Conservation (phyloP, 2,329 filamentous ascomycete species). For the Ascochyta pisi region DNA sequence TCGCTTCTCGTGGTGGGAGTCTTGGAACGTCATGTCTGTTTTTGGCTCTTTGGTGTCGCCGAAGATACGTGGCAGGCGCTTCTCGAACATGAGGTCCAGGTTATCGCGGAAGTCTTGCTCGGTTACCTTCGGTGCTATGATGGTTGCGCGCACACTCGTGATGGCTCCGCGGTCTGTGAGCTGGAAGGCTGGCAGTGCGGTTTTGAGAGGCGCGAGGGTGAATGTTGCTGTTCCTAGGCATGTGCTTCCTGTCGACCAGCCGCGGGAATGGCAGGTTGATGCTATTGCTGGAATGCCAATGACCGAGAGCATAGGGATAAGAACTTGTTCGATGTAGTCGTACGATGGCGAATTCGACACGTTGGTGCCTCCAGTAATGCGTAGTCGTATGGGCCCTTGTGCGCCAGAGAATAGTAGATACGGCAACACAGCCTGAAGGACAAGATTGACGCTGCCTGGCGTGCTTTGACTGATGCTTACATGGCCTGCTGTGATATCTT, state of each 20-base stretch:
- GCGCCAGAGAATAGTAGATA: slow-evolving; percentile 58
- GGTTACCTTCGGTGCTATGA: slow-evolving; percentile 46
- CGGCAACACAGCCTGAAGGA: slow-evolving; percentile 66
- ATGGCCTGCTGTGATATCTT: slow-evolving; percentile 21
- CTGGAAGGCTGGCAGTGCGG: slow-evolving; percentile 46
- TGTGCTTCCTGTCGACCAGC: slow-evolving; percentile 60
- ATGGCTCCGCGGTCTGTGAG: slow-evolving; percentile 40
- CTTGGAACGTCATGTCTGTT: slow-evolving; percentile 46
- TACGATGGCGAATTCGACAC: slow-evolving; percentile 61
- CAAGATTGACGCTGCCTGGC: slow-evolving; percentile 62
- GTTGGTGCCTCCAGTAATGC: slow-evolving; percentile 65
- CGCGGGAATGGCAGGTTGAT: slow-evolving; percentile 54
- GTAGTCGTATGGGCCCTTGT: slow-evolving; percentile 43
- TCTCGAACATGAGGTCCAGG: slow-evolving; percentile 34
- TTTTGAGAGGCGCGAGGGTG: slow-evolving; percentile 52
- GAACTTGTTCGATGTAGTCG: slow-evolving; percentile 64
- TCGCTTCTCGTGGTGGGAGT: slow-evolving; percentile 53
- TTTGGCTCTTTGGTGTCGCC: slow-evolving; percentile 17
- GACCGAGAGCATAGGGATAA: slow-evolving; percentile 59
- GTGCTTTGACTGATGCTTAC: slow-evolving; percentile 47
- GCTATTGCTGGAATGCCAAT: slow-evolving; percentile 59
- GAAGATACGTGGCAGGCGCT: slow-evolving; percentile 25
- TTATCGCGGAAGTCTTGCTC: slow-evolving; percentile 41
- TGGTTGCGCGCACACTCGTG: slow-evolving; percentile 42
- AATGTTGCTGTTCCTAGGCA: slow-evolving; percentile 60